Conservation (phyloP, 306 rosid genomes). For the Alnus glutinosa region DNA sequence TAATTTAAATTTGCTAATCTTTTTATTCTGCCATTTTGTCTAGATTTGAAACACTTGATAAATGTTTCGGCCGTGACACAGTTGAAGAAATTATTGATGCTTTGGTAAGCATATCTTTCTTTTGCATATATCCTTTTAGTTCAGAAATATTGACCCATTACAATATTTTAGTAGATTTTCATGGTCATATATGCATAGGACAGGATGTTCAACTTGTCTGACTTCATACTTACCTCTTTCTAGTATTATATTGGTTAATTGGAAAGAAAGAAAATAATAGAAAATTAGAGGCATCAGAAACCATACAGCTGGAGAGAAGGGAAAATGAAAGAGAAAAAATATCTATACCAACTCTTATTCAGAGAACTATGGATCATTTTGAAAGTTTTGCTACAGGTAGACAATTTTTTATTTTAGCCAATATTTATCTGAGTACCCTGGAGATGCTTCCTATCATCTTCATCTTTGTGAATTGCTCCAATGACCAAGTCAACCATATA, state of each 20-base stretch:
- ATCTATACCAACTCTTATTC: too few species aligned
- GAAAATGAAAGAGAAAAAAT: neutral
- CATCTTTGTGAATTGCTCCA: neutral
- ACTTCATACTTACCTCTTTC: neutral
- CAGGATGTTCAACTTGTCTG: neutral
- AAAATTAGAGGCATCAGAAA: neutral
- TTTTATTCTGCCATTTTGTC: conserved; percentile 26
- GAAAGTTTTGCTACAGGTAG: neutral
- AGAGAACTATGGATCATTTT: too few species aligned
- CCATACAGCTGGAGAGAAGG: neutral
- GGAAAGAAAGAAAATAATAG: neutral
- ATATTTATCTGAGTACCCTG: neutral
- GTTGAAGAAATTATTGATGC: conserved; percentile 89
- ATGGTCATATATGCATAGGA: neutral
- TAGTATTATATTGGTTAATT: neutral
- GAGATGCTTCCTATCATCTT: neutral
- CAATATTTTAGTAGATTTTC: neutral
- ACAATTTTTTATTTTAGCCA: neutral
- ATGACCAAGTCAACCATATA: too few species aligned
- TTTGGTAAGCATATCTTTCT: conserved; percentile 48
- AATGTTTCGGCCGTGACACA: conserved; percentile 75
- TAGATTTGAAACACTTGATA: conserved; percentile 75
- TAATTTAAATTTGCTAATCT: neutral
- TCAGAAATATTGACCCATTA: conserved; percentile 11
- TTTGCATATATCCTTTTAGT: conserved; percentile 20